These are phyloP conservation scores for Xylariomycetidae sp. DNA, from an alignment of 2,329 filamentous ascomycete genomes.

Conservation along the genomic window DNA sequence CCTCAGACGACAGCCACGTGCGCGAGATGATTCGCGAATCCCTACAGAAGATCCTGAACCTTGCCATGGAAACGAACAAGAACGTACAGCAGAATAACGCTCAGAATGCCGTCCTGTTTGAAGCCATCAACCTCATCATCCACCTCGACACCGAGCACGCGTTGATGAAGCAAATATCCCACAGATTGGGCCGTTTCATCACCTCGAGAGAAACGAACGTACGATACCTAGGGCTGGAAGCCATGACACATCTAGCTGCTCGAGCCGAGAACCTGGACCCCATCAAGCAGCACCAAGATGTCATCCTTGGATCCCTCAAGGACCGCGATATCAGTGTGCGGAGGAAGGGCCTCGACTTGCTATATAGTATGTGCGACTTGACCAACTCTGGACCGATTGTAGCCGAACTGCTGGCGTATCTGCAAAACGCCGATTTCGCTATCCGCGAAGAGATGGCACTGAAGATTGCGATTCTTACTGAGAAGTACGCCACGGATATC, in stretches of 20 bases:
- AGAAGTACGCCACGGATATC: slow-evolving; percentile 96
- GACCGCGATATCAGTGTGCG: slow-evolving; percentile 96
- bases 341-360: slow-evolving; percentile 86
- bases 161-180: slow-evolving; percentile 93
- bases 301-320: slow-evolving; percentile 89
- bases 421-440: slow-evolving; percentile 94
- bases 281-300: slow-evolving; percentile 95
- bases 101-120: slow-evolving; percentile 94
- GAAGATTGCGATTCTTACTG: slow-evolving; percentile 96
- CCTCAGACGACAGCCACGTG: slow-evolving; percentile 79
- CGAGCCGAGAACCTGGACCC: slow-evolving; percentile 90
- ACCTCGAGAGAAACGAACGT: slow-evolving; percentile 97
- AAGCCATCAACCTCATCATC: slow-evolving; percentile 97
- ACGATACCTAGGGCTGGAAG: slow-evolving; percentile 88
- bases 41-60: slow-evolving; percentile 82
- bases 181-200: slow-evolving; percentile 87
- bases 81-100: slow-evolving; percentile 99
- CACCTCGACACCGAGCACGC: slow-evolving; percentile 92
- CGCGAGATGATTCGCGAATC: slow-evolving; percentile 89
- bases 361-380: slow-evolving; percentile 99
- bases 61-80: slow-evolving; percentile 89
- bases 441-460: slow-evolving; percentile 99
- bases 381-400: slow-evolving; percentile 93
- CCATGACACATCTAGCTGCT: slow-evolving; percentile 96
- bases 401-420: slow-evolving; percentile 84